These are phyloP conservation scores for Exutisphaerella laricina DNA, from an alignment of 2,329 filamentous ascomycete genomes.

Conservation along the genomic window DNA sequence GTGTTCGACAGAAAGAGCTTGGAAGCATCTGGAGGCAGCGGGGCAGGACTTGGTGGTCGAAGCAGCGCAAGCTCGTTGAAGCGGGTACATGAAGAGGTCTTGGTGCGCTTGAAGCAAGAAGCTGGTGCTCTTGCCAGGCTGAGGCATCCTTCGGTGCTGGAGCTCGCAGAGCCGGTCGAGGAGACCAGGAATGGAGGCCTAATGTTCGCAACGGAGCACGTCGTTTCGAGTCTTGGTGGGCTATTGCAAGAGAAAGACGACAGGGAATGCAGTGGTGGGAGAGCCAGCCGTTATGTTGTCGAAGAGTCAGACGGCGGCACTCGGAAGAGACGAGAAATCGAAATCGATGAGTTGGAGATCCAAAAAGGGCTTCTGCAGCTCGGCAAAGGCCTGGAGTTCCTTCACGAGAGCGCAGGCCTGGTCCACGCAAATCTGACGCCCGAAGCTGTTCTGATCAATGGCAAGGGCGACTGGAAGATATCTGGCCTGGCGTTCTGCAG, in stretches of 20 bases:
- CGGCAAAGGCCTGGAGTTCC: conserved; percentile 87
- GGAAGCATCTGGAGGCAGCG: conserved; percentile 61
- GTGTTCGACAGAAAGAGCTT: conserved; percentile 88
- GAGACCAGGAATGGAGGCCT: conserved; percentile 86
- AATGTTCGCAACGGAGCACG: conserved; percentile 90
- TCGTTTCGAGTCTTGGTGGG: conserved; percentile 80
- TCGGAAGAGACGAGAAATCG: conserved; percentile 66
- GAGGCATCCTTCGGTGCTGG: conserved; percentile 84
- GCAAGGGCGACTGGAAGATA: conserved; percentile 98
- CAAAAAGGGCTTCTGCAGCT: conserved; percentile 93
- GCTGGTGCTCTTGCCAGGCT: conserved; percentile 81
- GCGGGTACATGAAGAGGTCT: conserved; percentile 77
- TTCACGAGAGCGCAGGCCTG: conserved; percentile 89
- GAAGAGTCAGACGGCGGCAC: conserved; percentile 73
- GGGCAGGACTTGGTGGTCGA: conserved; percentile 53
- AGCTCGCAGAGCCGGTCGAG: conserved; percentile 90
- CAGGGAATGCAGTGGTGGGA: conserved; percentile 62
- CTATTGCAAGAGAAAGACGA: conserved; percentile 84
- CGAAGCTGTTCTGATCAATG: conserved; percentile 87
- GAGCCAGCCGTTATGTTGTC: conserved; percentile 72
- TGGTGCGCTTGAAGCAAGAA: conserved; percentile 87
- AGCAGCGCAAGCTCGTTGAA: conserved; percentile 66
- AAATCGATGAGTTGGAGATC: conserved; percentile 95
- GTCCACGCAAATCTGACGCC: conserved; percentile 94
- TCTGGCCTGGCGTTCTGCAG: conserved; percentile 88